These are phyloP conservation scores for Paratrypanosoma confusum DNA, from an alignment of 208 protist genomes.

Conservation along the genomic window DNA sequence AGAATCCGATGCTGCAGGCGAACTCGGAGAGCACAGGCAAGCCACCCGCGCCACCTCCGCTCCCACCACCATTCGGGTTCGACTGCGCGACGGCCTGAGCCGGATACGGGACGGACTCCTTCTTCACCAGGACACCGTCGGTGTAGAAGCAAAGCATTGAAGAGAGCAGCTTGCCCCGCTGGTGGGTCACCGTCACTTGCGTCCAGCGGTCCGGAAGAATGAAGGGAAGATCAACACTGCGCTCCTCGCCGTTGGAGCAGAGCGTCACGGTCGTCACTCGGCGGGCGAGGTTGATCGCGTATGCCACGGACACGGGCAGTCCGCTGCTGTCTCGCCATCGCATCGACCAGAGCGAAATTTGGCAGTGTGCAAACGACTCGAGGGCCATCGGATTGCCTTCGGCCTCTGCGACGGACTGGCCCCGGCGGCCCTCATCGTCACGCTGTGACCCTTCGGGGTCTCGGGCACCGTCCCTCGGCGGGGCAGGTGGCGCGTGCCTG, in stretches of 20 bases:
- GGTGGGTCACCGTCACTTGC: conserved; percentile 31
- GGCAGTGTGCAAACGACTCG: background rate
- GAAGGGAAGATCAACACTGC: conserved; percentile 27
- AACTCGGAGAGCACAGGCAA: conserved; percentile 5
- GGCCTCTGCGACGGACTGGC: background rate
- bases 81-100: conserved; percentile 4
- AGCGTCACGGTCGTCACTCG: conserved; percentile 13
- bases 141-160: conserved; percentile 28
- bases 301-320: conserved; percentile 10
- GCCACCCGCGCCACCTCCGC: background rate
- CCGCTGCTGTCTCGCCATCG: background rate
- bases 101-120: conserved; percentile 20
- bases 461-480: no score
- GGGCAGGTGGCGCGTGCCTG: no score
- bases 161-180: conserved; percentile 18
- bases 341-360: background rate
- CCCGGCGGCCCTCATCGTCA: no score
- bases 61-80: background rate
- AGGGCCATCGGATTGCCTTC: background rate
- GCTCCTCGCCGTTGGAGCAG: conserved; percentile 16
- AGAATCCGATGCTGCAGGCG: conserved; percentile 24
- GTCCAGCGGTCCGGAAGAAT: conserved; percentile 33
- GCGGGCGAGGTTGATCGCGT: conserved; percentile 6
- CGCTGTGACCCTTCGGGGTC: no score
- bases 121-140: conserved; percentile 27